Conservation (phyloP, 805 yeast species). For the Candida oleophila region DNA sequence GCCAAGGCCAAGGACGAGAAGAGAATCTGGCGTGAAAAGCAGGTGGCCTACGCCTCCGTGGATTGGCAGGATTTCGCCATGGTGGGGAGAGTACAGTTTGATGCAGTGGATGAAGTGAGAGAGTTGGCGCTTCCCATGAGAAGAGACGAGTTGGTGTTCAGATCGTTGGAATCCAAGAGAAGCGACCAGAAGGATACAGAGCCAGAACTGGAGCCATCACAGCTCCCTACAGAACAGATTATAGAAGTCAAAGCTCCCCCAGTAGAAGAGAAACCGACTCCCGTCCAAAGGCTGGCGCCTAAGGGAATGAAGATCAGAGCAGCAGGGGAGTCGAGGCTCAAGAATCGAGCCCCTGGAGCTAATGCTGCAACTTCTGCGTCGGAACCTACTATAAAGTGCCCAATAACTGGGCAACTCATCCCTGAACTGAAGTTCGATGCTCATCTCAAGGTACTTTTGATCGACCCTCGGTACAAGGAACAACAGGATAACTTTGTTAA, state of each 20-base stretch:
- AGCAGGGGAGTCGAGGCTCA: slow-evolving; percentile 67
- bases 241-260: slow-evolving; percentile 24
- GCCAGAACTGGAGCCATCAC: too few relatives aligned
- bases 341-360: slow-evolving; percentile 15
- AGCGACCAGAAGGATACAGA: slow-evolving; percentile 27
- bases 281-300: slow-evolving; percentile 13
- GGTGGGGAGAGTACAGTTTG: slow-evolving; percentile 67
- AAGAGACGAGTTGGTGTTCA: slow-evolving; percentile 56
- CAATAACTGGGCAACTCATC: slow-evolving; percentile 70
- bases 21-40: slow-evolving; percentile 34
- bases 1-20: slow-evolving; percentile 26
- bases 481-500: slow-evolving; percentile 62
- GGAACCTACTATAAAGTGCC: slow-evolving; percentile 59
- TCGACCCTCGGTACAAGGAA: slow-evolving; percentile 77
- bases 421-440: slow-evolving; percentile 69
- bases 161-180: slow-evolving; percentile 57
- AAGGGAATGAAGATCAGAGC: slow-evolving; percentile 65
- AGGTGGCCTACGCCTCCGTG: slow-evolving; percentile 63
- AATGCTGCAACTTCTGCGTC: slow-evolving; percentile 8
- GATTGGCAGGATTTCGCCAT: slow-evolving; percentile 86
- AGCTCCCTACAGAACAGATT: too few relatives aligned
- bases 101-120: slow-evolving; percentile 56
- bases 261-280: slow-evolving; percentile 7
- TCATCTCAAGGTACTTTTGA: slow-evolving; percentile 65
- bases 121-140: slow-evolving; percentile 56